Evolutionary conservation across 192 early-diverging fungal species (phyloP).

Genomic region (Coemansia sp.): DNA sequence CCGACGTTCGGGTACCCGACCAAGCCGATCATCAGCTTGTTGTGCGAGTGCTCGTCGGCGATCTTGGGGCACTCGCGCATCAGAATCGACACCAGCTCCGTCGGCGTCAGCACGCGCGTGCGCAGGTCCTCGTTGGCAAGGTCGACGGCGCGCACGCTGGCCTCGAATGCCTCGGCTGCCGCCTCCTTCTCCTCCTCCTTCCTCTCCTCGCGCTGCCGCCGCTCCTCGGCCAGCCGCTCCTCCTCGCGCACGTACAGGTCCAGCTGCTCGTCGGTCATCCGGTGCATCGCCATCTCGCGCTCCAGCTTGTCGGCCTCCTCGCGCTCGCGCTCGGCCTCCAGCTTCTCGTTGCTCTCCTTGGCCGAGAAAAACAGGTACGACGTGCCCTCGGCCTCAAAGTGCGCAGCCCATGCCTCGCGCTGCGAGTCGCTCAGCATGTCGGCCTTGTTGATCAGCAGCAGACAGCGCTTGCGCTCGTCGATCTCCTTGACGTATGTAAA

Average conservation of each 20-base stretch:
- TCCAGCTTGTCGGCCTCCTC: constrained; percentile 47
- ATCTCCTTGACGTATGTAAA: constrained; percentile 91
- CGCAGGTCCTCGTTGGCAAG: constrained; percentile 41
- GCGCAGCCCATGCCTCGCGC: constrained; percentile 84
- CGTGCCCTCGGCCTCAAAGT: constrained; percentile 80
- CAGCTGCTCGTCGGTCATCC: constrained; percentile 20
- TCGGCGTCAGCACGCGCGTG: constrained; percentile 60
- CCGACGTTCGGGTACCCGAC: constrained; percentile 99
- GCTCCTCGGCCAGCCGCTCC: constrained; percentile 14
- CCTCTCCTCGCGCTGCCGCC: constrained; percentile 8
- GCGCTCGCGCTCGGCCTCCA: constrained; percentile 69
- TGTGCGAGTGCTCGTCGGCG: constrained; percentile 33
- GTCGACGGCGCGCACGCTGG: constrained; percentile 31
- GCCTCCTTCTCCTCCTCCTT: constrained; percentile 5
- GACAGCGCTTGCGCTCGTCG: constrained; percentile 75
- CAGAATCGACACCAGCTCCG: constrained; percentile 68
- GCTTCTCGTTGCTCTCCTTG: constrained; percentile 68
- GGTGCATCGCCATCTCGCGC: constrained; percentile 29
- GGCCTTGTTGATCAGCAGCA: constrained; percentile 97
- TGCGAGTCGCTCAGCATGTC: constrained; percentile 91
- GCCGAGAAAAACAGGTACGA: constrained; percentile 94
- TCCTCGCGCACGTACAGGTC: constrained; percentile 28
- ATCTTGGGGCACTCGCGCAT: constrained; percentile 54
- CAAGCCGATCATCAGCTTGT: constrained; percentile 84
- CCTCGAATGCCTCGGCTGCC: constrained; percentile 31